phyloP scores from a whole-genome alignment of 2,329 filamentous ascomycete genomes.

The Helicocarpus griseus region DNA sequence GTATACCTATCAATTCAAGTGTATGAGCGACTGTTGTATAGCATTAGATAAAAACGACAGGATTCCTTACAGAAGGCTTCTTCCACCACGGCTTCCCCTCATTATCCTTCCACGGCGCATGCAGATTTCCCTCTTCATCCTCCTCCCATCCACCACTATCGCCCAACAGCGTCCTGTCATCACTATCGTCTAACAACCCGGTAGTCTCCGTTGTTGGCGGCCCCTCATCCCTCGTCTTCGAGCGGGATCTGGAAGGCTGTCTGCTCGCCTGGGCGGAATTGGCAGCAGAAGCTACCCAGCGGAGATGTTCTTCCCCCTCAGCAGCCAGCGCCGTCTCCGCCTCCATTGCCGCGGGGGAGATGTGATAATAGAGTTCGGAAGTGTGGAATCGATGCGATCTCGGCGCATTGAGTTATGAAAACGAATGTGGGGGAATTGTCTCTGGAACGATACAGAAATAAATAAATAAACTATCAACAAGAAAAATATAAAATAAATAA shows the following conservation, averaged over 20 bases:
- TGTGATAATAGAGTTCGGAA: background rate
- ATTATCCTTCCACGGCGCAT: slow-evolving; percentile 14
- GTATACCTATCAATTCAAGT: slow-evolving; percentile 49
- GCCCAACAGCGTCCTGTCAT: background rate
- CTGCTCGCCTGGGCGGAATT: background rate
- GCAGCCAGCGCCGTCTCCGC: background rate
- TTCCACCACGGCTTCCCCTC: slow-evolving; percentile 40
- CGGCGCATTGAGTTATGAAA: background rate
- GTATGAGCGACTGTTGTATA: no score
- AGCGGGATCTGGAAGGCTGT: background rate
- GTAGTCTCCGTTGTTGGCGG: background rate
- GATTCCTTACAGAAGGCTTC: slow-evolving; percentile 38
- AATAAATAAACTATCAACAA: background rate
- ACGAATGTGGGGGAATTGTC: background rate
- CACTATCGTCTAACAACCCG: background rate
- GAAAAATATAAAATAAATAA: no score
- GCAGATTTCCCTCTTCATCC: background rate
- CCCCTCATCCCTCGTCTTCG: background rate
- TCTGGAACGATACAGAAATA: background rate
- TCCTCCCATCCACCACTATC: background rate
- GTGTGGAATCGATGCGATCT: background rate
- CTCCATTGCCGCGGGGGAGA: background rate
- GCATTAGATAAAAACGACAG: background rate
- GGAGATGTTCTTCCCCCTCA: background rate
- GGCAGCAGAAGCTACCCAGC: background rate